Conservation (phyloP, 495 filamentous ascomycete genomes). For the Bathelium albidoporum region DNA sequence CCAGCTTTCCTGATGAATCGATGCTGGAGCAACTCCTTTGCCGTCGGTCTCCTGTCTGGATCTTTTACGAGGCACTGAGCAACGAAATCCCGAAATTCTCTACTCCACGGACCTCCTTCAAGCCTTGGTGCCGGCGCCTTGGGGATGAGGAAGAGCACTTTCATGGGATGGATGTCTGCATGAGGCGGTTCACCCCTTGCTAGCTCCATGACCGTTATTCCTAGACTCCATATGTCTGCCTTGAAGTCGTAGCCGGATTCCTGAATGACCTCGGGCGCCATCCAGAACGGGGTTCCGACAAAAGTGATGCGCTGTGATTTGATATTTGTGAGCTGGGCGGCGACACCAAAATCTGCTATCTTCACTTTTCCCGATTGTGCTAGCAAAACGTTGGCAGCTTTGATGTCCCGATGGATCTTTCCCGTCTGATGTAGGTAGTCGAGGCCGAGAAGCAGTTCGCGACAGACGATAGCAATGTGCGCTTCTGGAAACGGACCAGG, state of each 20-base stretch:
- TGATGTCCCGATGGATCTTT: constrained; percentile 95
- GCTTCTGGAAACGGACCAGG: constrained; percentile 84
- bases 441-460: constrained; percentile 78
- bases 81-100: constrained; percentile 89
- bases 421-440: constrained; percentile 91
- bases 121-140: constrained; percentile 79
- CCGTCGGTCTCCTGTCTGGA: constrained; percentile 69
- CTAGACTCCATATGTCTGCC: constrained; percentile 95
- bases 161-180: constrained; percentile 91
- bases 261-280: constrained; percentile 97
- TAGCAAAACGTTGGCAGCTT: constrained; percentile 43
- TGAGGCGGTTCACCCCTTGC: constrained; percentile 88
- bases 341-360: constrained; percentile 95
- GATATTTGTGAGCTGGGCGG: constrained; percentile 91
- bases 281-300: constrained; percentile 99
- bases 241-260: constrained; percentile 95
- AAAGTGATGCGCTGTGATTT: constrained; percentile 98
- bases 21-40: constrained; percentile 83
- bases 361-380: constrained; percentile 87
- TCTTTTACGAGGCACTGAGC: constrained; percentile 83
- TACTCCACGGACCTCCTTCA: constrained; percentile 75
- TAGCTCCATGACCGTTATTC: constrained; percentile 92
- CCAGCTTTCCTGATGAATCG: constrained; percentile 79
- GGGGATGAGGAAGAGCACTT: constrained; percentile 93
- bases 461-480: constrained; percentile 88